Conservation (phyloP, 176 grass and related monocot species). For the Oryza officinalis region DNA sequence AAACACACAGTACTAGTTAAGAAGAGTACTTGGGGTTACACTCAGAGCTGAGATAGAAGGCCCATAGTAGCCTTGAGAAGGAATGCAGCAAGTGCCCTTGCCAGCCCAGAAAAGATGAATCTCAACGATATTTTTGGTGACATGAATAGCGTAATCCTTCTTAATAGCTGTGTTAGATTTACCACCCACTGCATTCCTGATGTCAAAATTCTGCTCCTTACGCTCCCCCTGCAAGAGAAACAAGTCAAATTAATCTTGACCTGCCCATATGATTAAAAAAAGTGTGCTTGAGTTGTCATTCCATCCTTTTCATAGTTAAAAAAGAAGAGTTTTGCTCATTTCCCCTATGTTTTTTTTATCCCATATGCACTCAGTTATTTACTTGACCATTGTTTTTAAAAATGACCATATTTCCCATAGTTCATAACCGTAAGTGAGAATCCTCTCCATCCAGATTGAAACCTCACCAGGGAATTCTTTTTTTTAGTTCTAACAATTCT, state of each 20-base stretch:
- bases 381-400: too few species aligned
- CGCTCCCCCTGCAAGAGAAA: conserved; percentile 49
- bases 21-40: conserved; percentile 57
- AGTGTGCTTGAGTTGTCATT: too few species aligned
- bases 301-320: too few species aligned
- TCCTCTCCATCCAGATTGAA: too few species aligned
- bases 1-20: neutral
- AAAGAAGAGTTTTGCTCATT: too few species aligned
- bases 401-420: too few species aligned
- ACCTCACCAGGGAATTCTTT: too few species aligned
- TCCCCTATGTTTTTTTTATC: too few species aligned
- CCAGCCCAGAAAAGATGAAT: conserved; percentile 98
- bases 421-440: too few species aligned
- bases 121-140: conserved; percentile 83
- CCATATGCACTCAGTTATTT: too few species aligned
- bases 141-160: conserved; percentile 47
- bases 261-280: too few species aligned
- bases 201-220: conserved; percentile 76
- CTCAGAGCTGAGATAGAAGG: conserved; percentile 79
- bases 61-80: conserved; percentile 70
- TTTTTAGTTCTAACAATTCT: too few species aligned
- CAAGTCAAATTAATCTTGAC: neutral
- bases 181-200: conserved; percentile 62
- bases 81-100: conserved; percentile 92
- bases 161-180: conserved; percentile 63